Percentiles rank a stretch among this genome's conserved stretches.
Evolutionary conservation across 768 basidiomycete genomes (phyloP).

Genomic region (Boletus vermiculosoides): DNA sequence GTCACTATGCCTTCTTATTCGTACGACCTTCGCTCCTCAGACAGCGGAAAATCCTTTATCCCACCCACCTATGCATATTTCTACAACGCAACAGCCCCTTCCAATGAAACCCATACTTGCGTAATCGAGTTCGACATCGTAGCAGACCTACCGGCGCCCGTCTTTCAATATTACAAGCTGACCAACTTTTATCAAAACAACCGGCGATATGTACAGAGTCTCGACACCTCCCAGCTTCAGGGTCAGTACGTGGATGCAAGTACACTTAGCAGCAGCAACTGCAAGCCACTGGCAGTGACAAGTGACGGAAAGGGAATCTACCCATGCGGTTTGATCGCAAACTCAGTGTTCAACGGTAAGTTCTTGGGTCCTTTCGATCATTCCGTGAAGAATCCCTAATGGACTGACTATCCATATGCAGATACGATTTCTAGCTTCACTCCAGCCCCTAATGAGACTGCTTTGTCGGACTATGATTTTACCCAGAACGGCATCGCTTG

Average conservation of each 20-base stretch:
- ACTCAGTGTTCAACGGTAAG: slow-evolving; percentile 93
- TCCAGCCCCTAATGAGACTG: slow-evolving; percentile 42
- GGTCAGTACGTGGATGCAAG: slow-evolving; percentile 56
- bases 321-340: slow-evolving; percentile 96
- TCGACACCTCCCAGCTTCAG: slow-evolving; percentile 80
- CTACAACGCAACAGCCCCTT: slow-evolving; percentile 42
- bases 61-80: slow-evolving; percentile 78
- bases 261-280: slow-evolving; percentile 68
- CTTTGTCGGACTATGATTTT: slow-evolving; percentile 61
- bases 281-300: slow-evolving; percentile 77
- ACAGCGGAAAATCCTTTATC: slow-evolving; percentile 43
- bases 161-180: slow-evolving; percentile 95
- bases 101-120: slow-evolving; percentile 59
- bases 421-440: slow-evolving; percentile 76
- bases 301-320: slow-evolving; percentile 63
- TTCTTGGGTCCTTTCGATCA: not conserved
- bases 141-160: slow-evolving; percentile 64
- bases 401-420: slow-evolving; percentile 30
- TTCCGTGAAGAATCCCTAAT: not conserved
- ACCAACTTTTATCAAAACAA: slow-evolving; percentile 99
- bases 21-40: slow-evolving; percentile 62
- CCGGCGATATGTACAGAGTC: slow-evolving; percentile 92
- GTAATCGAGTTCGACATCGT: slow-evolving; percentile 81
- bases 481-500: slow-evolving; percentile 86
- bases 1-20: slow-evolving; percentile 60